Percentiles rank a stretch among this genome's conserved stretches.
phyloP scores from a whole-genome alignment of 1,139 yeast species.

The Yamadazyma atlantica region DNA sequence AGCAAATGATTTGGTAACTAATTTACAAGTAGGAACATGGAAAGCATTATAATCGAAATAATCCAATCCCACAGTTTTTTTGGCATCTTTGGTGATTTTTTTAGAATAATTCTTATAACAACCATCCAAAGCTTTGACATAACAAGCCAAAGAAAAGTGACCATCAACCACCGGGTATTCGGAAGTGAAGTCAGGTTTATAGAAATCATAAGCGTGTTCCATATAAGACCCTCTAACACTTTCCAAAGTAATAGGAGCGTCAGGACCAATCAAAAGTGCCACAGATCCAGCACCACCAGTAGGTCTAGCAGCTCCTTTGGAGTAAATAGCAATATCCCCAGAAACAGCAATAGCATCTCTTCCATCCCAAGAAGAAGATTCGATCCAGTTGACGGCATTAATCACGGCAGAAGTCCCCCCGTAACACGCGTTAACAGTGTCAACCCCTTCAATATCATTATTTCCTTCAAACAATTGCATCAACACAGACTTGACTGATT shows the following conservation, averaged over 20 bases:
- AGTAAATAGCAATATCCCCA: constrained; percentile 97
- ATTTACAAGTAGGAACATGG: constrained; percentile 98
- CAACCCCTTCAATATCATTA: constrained; percentile 93
- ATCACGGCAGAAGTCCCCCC: constrained; percentile 97
- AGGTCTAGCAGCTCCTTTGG: constrained; percentile 98
- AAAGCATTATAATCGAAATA: constrained; percentile 93
- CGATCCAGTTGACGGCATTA: constrained; percentile 94
- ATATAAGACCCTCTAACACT: constrained; percentile 84
- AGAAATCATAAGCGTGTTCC: constrained; percentile 97
- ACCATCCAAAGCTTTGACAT: constrained; percentile 88
- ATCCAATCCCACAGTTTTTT: constrained; percentile 61
- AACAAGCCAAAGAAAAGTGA: constrained; percentile 91
- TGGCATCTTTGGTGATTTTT: constrained; percentile 63
- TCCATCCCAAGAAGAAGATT: constrained; percentile 97
- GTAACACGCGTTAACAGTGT: constrained; percentile 95
- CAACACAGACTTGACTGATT: constrained; percentile 92
- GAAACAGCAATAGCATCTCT: constrained; percentile 96
- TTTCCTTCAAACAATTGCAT: constrained; percentile 93
- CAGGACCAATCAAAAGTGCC: constrained; percentile 94
- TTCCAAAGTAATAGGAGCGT: constrained; percentile 95
- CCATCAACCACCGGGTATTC: constrained; percentile 99
- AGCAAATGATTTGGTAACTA: constrained; percentile 90
- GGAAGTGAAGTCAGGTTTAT: constrained; percentile 94
- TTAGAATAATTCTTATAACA: constrained; percentile 81
- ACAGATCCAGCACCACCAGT: constrained; percentile 99